Conservation (phyloP, 2,329 filamentous ascomycete genomes). For the Alternaria postmessia region DNA sequence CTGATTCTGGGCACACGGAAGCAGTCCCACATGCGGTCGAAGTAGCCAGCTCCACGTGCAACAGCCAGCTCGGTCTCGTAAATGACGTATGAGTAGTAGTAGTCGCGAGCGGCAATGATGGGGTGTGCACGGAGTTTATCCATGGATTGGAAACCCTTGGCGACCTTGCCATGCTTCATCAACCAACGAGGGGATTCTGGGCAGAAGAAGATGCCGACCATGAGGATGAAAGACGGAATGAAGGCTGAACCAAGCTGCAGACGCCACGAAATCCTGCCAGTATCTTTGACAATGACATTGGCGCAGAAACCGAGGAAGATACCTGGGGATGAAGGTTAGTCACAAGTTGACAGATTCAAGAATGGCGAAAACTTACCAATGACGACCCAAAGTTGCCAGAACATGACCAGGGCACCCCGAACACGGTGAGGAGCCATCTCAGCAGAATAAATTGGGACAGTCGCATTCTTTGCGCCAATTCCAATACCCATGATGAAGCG, state of each 20-base stretch:
- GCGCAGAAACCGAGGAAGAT: conserved; percentile 58
- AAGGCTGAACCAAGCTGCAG: conserved; percentile 52
- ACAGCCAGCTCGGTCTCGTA: conserved; percentile 47
- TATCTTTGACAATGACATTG: conserved; percentile 57
- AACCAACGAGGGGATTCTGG: conserved; percentile 53
- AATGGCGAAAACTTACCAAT: conserved; percentile 26
- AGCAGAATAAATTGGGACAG: conserved; percentile 46
- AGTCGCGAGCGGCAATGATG: conserved; percentile 48
- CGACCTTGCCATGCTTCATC: conserved; percentile 47
- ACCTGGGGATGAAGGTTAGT: conserved; percentile 34
- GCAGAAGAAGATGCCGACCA: conserved; percentile 47
- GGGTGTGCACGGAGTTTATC: conserved; percentile 49
- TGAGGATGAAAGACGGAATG: conserved; percentile 50
- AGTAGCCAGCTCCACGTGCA: conserved; percentile 47
- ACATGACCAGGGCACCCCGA: conserved; percentile 51
- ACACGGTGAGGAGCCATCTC: conserved; percentile 47
- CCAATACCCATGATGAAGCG: conserved; percentile 49
- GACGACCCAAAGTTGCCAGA: conserved; percentile 52
- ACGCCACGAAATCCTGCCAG: conserved; percentile 46
- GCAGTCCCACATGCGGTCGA: conserved; percentile 57
- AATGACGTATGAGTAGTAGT: conserved; percentile 50
- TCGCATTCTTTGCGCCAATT: conserved; percentile 46
- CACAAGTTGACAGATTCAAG: conserved; percentile 14
- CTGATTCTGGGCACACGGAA: conserved; percentile 53
- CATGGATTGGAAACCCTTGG: conserved; percentile 60